Conservation (phyloP, 2,329 filamentous ascomycete species). For the Penicillium verrucosum region DNA sequence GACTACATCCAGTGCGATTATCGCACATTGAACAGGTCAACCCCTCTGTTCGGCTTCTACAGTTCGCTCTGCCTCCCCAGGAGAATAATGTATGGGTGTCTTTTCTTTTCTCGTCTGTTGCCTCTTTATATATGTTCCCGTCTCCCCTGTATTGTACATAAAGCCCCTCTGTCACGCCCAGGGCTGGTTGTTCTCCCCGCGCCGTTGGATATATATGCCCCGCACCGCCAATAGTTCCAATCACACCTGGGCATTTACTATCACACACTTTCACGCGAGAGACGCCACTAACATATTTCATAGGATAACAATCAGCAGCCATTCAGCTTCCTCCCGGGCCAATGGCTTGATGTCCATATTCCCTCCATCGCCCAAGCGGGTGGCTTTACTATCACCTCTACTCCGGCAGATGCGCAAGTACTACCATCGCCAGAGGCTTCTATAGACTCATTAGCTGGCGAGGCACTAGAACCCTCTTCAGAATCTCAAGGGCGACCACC, state of each 20-base stretch:
- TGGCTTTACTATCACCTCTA: constrained; percentile 83
- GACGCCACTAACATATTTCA: not conserved
- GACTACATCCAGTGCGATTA: constrained; percentile 62
- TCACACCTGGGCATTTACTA: not conserved
- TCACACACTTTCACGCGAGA: not conserved
- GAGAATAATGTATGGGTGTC: constrained; percentile 47
- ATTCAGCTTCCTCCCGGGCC: constrained; percentile 70
- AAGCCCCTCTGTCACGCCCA: not conserved
- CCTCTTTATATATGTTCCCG: not conserved
- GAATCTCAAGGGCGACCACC: constrained; percentile 31
- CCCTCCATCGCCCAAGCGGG: constrained; percentile 68
- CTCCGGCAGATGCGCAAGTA: constrained; percentile 55
- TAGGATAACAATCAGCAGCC: constrained; percentile 27
- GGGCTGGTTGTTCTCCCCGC: not conserved
- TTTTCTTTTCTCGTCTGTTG: not conserved
- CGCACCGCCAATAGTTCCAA: not conserved
- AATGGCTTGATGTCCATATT: constrained; percentile 83
- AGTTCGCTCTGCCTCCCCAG: constrained; percentile 56
- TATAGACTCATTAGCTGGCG: constrained; percentile 15
- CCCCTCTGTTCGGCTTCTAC: constrained; percentile 64
- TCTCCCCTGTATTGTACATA: not conserved
- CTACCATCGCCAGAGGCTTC: constrained; percentile 26
- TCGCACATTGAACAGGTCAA: constrained; percentile 63
- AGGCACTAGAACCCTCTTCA: constrained; percentile 21
- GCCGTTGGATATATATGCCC: not conserved